phyloP scores from a whole-genome alignment of 2,329 filamentous ascomycete species.

The Chaetomiaceae sp. region DNA sequence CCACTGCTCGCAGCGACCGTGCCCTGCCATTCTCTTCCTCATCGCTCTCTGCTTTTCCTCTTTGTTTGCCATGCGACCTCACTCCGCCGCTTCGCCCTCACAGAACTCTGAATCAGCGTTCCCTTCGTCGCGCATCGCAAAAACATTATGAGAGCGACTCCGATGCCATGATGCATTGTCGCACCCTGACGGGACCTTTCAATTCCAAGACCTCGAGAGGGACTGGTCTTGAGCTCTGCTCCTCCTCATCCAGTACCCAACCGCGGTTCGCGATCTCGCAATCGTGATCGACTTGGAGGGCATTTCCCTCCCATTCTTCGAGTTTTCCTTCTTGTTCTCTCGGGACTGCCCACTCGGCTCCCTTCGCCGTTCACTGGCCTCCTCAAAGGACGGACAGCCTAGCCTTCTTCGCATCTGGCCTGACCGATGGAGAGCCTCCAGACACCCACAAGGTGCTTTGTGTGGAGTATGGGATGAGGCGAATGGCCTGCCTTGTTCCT shows the following conservation, averaged over 20 bases:
- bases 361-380: not conserved
- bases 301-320: not conserved
- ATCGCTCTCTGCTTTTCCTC: too few relatives aligned
- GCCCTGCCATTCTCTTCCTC: constrained; percentile 15
- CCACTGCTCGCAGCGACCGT: constrained; percentile 18
- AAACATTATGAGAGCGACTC: not conserved
- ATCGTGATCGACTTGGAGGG: not conserved
- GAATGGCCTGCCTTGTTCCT: not conserved
- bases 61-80: not conserved
- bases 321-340: not conserved
- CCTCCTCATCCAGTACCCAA: not conserved
- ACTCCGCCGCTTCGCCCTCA: not conserved
- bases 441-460: too few relatives aligned
- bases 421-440: too few relatives aligned
- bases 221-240: not conserved
- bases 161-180: too few relatives aligned
- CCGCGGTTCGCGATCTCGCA: not conserved
- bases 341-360: not conserved
- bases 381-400: not conserved
- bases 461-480: too few relatives aligned
- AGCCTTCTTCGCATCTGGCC: not conserved
- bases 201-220: not conserved
- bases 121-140: too few relatives aligned
- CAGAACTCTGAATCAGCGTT: too few relatives aligned
- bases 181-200: too few relatives aligned